A percentile compares a stretch with the other conserved stretches of the same genome.
These are phyloP conservation scores for Lignosus rhinocerotis DNA, from an alignment of 1,284 basidiomycete genomes.

Conservation along the genomic window DNA sequence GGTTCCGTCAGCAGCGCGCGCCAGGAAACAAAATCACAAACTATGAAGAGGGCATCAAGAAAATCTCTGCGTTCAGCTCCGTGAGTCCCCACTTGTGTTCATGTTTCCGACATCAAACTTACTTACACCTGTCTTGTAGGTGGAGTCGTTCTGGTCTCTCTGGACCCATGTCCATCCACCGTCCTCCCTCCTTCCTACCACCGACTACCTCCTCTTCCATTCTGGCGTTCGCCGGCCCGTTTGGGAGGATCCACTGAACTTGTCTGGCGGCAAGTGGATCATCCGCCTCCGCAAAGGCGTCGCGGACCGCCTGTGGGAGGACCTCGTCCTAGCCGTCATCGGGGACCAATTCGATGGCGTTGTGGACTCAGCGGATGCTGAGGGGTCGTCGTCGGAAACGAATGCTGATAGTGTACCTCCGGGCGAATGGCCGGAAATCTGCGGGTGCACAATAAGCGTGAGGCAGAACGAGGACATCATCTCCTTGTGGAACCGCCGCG, in stretches of 20 bases:
- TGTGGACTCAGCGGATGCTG: constrained; percentile 32
- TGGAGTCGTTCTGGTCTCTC: constrained; percentile 84
- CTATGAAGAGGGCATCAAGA: constrained; percentile 88
- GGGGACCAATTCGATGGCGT: constrained; percentile 77
- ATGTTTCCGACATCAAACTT: background rate
- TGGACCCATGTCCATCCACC: constrained; percentile 80
- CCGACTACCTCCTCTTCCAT: constrained; percentile 86
- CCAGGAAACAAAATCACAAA: constrained; percentile 79
- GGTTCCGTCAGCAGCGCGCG: constrained; percentile 81
- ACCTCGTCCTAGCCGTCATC: constrained; percentile 73
- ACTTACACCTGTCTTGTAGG: constrained; percentile 38
- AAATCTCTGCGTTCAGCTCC: constrained; percentile 75
- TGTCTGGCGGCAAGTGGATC: constrained; percentile 91
- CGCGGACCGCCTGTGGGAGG: constrained; percentile 82
- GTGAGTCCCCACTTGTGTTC: constrained; percentile 42
- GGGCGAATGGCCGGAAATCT: constrained; percentile 71
- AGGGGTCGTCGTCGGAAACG: constrained; percentile 14
- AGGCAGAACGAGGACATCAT: constrained; percentile 83
- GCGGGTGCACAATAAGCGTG: constrained; percentile 83
- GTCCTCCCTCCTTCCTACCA: constrained; percentile 72
- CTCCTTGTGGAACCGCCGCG: constrained; percentile 76
- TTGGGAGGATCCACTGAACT: constrained; percentile 89
- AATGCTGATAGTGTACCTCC: constrained; percentile 13
- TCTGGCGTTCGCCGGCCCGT: constrained; percentile 78
- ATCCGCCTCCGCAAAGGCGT: constrained; percentile 83